Conservation (phyloP, 768 basidiomycete genomes). For the Clavaria fumosa region DNA sequence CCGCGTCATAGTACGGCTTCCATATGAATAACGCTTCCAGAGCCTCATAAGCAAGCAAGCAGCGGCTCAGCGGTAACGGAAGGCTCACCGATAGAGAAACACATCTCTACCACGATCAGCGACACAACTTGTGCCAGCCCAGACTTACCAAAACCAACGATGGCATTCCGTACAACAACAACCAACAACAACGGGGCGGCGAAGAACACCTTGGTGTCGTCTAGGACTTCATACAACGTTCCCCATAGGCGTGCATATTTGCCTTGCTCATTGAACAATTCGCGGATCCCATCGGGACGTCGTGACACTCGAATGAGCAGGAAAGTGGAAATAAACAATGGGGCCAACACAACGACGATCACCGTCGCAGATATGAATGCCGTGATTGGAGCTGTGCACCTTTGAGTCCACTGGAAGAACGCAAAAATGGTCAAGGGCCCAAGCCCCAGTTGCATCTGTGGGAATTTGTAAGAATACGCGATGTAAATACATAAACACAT, state of each 20-base stretch:
- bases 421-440: slow-evolving; percentile 2
- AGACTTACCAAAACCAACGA: slow-evolving; percentile 1
- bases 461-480: not conserved
- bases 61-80: not conserved
- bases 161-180: slow-evolving; percentile 2
- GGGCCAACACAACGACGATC: not conserved
- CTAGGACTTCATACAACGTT: slow-evolving; percentile 1
- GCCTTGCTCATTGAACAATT: not conserved
- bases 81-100: not conserved
- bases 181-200: not conserved
- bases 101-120: not conserved
- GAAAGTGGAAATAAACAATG: not conserved
- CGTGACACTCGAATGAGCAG: not conserved
- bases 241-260: slow-evolving; percentile 4
- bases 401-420: not conserved
- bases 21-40: not conserved
- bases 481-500: not conserved
- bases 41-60: not conserved
- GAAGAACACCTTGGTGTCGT: not conserved
- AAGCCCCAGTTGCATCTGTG: slow-evolving; percentile 3
- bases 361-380: not conserved
- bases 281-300: not conserved
- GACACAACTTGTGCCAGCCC: not conserved
- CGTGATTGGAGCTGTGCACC: not conserved
- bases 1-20: not conserved